Conservation (phyloP, 768 basidiomycete species). For the Hygrophorus russula region DNA sequence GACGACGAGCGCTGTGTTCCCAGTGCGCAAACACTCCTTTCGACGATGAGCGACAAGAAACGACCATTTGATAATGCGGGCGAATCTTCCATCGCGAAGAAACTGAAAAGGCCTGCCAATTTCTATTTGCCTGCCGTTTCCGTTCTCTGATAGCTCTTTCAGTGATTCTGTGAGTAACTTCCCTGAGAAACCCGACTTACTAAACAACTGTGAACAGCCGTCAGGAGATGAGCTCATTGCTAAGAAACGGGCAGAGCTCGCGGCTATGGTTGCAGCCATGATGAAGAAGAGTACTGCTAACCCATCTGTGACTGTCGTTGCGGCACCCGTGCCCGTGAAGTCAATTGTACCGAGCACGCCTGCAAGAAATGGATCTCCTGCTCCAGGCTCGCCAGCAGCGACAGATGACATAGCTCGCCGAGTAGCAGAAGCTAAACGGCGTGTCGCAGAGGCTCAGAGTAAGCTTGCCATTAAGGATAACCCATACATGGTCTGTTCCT, state of each 20-base stretch:
- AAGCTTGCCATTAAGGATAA: conserved; percentile 70
- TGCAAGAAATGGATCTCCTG: conserved; percentile 17
- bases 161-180: conserved; percentile 61
- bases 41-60: conserved; percentile 57
- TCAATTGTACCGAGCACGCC: conserved; percentile 28
- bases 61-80: conserved; percentile 45
- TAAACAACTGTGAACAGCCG: conserved; percentile 18
- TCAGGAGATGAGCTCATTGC: conserved; percentile 61
- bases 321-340: conserved; percentile 27
- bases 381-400: conserved; percentile 24
- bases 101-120: conserved; percentile 50
- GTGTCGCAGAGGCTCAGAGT: conserved; percentile 74
- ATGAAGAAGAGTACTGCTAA: conserved; percentile 22
- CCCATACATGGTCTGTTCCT: conserved; percentile 69
- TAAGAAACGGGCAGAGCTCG: conserved; percentile 75
- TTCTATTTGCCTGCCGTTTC: conserved; percentile 5
- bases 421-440: conserved; percentile 78
- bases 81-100: conserved; percentile 41
- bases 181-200: background rate
- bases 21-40: background rate
- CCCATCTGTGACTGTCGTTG: conserved; percentile 22
- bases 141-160: conserved; percentile 12
- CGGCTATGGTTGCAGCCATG: conserved; percentile 78
- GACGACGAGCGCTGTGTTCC: background rate
- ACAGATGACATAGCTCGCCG: conserved; percentile 57